phyloP scores from a whole-genome alignment of 1,284 basidiomycete genomes.

The Trichosporon faecale region DNA sequence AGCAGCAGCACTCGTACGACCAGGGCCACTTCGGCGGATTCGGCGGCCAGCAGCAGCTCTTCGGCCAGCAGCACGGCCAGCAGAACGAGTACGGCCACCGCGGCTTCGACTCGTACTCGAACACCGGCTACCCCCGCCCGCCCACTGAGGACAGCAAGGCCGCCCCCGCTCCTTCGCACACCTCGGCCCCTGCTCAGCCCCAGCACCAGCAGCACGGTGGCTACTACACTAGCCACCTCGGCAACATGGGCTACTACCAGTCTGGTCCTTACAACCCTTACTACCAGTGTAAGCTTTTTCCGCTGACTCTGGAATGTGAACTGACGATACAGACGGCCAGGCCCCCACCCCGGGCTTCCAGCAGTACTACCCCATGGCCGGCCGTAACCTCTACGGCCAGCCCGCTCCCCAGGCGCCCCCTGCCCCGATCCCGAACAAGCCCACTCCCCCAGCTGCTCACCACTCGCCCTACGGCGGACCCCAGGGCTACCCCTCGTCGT shows the following conservation, averaged over 20 bases:
- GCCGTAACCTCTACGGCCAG: slow-evolving; percentile 48
- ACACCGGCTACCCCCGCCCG: slow-evolving; percentile 48
- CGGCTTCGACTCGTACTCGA: slow-evolving; percentile 50
- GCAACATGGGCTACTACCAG: slow-evolving; percentile 52
- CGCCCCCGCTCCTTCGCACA: slow-evolving; percentile 38
- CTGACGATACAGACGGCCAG: slow-evolving; percentile 44
- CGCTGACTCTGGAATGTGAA: slow-evolving; percentile 1
- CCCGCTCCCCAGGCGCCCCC: slow-evolving; percentile 44
- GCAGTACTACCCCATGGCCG: slow-evolving; percentile 51
- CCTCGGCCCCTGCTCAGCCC: slow-evolving; percentile 42
- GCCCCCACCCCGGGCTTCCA: slow-evolving; percentile 50
- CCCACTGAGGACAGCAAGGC: slow-evolving; percentile 46
- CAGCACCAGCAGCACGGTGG: slow-evolving; percentile 45
- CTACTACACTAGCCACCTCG: slow-evolving; percentile 45
- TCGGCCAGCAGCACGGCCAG: slow-evolving; percentile 25
- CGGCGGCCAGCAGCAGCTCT: slow-evolving; percentile 21
- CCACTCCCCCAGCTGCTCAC: slow-evolving; percentile 30
- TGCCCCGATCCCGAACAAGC: slow-evolving; percentile 45
- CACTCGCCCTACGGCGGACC: slow-evolving; percentile 50
- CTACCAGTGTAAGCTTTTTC: slow-evolving; percentile 48
- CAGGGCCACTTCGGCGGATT: slow-evolving; percentile 21
- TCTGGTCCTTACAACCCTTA: slow-evolving; percentile 53
- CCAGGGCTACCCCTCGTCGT: slow-evolving; percentile 39
- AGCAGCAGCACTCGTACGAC: slow-evolving; percentile 36
- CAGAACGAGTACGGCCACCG: slow-evolving; percentile 29